These are phyloP conservation scores for Elsinoe batatas DNA, from an alignment of 2,329 filamentous ascomycete species.

Conservation along the genomic window DNA sequence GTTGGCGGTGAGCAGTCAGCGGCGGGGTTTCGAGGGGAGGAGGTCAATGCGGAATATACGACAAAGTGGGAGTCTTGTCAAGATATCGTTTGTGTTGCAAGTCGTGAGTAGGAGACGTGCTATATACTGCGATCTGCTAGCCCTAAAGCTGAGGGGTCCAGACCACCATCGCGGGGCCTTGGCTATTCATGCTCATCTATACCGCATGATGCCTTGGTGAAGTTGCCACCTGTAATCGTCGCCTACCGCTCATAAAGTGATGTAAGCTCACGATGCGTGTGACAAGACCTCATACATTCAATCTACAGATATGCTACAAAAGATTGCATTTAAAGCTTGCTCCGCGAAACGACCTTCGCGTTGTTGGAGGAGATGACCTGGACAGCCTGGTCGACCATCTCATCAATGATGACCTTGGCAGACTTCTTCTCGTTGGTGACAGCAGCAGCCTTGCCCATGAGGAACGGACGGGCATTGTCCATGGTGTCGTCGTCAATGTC, in stretches of 20 bases:
- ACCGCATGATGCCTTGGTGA: no score
- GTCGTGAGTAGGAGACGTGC: no score
- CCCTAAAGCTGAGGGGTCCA: no score
- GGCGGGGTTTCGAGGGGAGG: background rate
- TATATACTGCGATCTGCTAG: no score
- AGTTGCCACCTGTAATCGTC: no score
- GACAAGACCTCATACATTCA: background rate
- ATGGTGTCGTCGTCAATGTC: conserved; percentile 68
- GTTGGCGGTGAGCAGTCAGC: conserved; percentile 9
- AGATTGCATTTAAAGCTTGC: conserved; percentile 23
- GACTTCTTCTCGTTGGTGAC: conserved; percentile 87
- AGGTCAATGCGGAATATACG: background rate
- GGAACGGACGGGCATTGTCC: conserved; percentile 80
- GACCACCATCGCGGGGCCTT: no score
- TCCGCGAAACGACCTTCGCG: conserved; percentile 24
- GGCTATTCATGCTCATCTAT: no score
- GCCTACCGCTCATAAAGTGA: no score
- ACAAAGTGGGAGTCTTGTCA: no score
- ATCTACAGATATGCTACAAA: background rate
- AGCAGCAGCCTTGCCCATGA: conserved; percentile 96
- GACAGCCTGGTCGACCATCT: conserved; percentile 72
- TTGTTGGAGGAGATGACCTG: conserved; percentile 23
- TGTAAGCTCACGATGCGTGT: no score
- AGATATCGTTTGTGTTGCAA: no score
- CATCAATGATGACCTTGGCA: conserved; percentile 86